phyloP scores from a whole-genome alignment of 257 asterid genomes.

The Jasminum sambac region DNA sequence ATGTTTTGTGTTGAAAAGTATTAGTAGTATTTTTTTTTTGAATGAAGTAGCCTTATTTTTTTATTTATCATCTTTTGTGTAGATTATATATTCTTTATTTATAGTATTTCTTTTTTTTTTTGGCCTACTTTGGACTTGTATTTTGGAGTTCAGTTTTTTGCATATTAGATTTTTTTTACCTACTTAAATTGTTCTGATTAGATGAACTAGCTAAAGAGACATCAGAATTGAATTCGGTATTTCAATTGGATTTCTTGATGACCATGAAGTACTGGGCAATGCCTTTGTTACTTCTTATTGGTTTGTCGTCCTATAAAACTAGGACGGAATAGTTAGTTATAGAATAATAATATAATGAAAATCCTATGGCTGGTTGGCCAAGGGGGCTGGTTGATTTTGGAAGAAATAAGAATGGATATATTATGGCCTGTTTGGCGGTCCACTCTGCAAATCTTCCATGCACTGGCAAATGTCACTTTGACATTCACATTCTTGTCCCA shows the following conservation, averaged over 20 bases:
- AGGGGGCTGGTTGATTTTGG: not conserved
- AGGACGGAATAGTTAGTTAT: conserved; percentile 18
- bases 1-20: conserved; percentile 18
- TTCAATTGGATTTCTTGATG: conserved; percentile 28
- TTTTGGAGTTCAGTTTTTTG: no score
- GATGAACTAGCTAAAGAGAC: no score
- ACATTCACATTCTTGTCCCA: conserved; percentile 16
- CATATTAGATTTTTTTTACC: no score
- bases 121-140: conserved; percentile 28
- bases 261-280: conserved; percentile 23
- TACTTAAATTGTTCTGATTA: no score
- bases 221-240: not conserved
- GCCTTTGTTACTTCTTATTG: conserved; percentile 37
- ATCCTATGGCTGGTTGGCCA: not conserved
- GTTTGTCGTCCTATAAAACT: conserved; percentile 35
- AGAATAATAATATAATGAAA: not conserved
- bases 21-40: conserved; percentile 21
- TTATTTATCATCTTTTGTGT: no score
- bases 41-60: no score
- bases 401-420: not conserved
- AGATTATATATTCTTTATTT: no score
- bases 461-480: conserved; percentile 29
- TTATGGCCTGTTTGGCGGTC: conserved; percentile 21
- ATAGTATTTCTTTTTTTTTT: conserved; percentile 31
- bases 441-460: conserved; percentile 30